Conservation (phyloP, 306 rosid genomes). For the barrel medic (Medicago truncatula) region MtrunA17r5.0-ANR NC_053049.1:31626501-31627000, state of each 20-base stretch:
- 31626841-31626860: constrained; percentile 95
- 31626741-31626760: constrained; percentile 70
- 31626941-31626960: constrained; percentile 44
- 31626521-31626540: constrained; percentile 64
- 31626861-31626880: constrained; percentile 39
- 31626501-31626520: constrained; percentile 85
- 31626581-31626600: constrained; percentile 87
- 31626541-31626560: constrained; percentile 75
- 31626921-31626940: constrained; percentile 24
- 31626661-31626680: constrained; percentile 83
- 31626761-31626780: constrained; percentile 77
- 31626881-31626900: constrained; percentile 63
- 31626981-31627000: constrained; percentile 31
- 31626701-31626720: constrained; percentile 84
- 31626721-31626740: constrained; percentile 77
- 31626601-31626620: constrained; percentile 86
- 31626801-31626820: constrained; percentile 64
- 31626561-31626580: constrained; percentile 91
- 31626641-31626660: constrained; percentile 95
- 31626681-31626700: constrained; percentile 87
- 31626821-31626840: constrained; percentile 83
- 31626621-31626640: constrained; percentile 90
- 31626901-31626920: constrained; percentile 51
- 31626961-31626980: not conserved
- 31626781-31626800: constrained; percentile 80